phyloP scores from a whole-genome alignment of 108 stramenopile genomes.

The Heterococcus sp. region DNA sequence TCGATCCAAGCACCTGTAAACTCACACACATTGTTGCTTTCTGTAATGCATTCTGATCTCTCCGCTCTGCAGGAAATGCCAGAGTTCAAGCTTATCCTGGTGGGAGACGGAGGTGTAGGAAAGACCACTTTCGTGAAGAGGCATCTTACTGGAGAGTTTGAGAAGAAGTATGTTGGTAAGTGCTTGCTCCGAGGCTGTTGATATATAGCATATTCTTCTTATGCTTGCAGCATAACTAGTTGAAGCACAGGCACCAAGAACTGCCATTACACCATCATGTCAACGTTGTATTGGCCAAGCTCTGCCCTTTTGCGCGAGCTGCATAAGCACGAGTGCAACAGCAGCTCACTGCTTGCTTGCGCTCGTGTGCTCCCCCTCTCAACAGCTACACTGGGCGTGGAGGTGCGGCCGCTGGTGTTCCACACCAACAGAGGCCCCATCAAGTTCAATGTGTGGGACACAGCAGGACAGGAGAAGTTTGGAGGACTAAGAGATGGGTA shows the following conservation, averaged over 20 bases:
- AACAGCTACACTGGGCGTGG: constrained; percentile 54
- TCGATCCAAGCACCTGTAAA: no score
- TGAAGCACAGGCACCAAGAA: no score
- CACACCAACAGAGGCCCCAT: constrained; percentile 98
- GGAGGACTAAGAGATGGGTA: constrained; percentile 93
- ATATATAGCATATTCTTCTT: no score
- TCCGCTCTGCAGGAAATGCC: constrained; percentile 63
- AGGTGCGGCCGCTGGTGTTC: constrained; percentile 91
- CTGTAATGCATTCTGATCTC: no score
- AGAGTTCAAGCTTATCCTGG: constrained; percentile 99
- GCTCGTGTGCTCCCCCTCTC: neutral
- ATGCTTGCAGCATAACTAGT: no score
- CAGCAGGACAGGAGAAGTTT: constrained; percentile 99
- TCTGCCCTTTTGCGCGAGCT: no score
- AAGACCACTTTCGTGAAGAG: constrained; percentile 99
- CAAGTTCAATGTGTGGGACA: constrained; percentile 99
- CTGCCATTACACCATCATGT: no score
- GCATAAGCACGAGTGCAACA: no score
- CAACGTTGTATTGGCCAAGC: no score
- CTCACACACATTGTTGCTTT: no score
- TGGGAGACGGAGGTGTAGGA: constrained; percentile 97
- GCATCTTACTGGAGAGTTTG: constrained; percentile 98
- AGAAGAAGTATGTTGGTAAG: constrained; percentile 93
- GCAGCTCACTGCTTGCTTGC: neutral
- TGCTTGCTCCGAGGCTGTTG: no score